Percentiles rank a stretch among this genome's conserved stretches.
Conservation (phyloP, 495 filamentous ascomycete species). For the Aspergillus taichungensis region DNA sequence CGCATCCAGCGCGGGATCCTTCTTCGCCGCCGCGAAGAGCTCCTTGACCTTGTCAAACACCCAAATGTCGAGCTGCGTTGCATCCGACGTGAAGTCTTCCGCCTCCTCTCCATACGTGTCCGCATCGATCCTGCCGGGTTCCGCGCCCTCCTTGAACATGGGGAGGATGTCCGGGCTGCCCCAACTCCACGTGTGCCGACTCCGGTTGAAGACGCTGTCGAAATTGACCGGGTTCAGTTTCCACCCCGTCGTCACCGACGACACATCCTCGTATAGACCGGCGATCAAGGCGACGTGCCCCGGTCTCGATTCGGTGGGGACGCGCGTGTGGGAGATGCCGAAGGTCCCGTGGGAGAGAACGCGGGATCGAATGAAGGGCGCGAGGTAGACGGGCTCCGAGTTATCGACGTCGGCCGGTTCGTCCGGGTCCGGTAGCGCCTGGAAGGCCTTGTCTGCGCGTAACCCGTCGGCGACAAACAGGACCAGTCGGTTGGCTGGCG, state of each 20-base stretch:
- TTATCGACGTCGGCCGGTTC: conserved; percentile 38
- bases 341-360: conserved; percentile 91
- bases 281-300: conserved; percentile 98
- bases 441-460: conserved; percentile 96
- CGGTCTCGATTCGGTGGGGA: conserved; percentile 94
- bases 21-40: conserved; percentile 70
- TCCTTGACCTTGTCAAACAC: conserved; percentile 90
- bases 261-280: conserved; percentile 96
- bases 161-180: conserved; percentile 94
- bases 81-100: conserved; percentile 86
- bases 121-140: conserved; percentile 77
- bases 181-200: conserved; percentile 97
- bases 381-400: conserved; percentile 60
- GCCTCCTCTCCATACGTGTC: conserved; percentile 73
- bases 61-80: conserved; percentile 76
- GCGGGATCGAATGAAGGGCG: conserved; percentile 88
- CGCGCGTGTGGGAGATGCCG: conserved; percentile 94
- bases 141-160: conserved; percentile 94
- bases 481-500: conserved; percentile 83
- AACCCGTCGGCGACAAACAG: conserved; percentile 97
- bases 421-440: conserved; percentile 81
- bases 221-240: conserved; percentile 98
- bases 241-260: conserved; percentile 95
- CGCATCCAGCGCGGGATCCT: conserved; percentile 65
- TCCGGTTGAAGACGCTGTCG: conserved; percentile 97